A percentile compares a stretch with the other conserved stretches of the same genome.
These are phyloP conservation scores for Neurospora sp. DNA, from an alignment of 495 filamentous ascomycete species.

Conservation along the genomic window DNA sequence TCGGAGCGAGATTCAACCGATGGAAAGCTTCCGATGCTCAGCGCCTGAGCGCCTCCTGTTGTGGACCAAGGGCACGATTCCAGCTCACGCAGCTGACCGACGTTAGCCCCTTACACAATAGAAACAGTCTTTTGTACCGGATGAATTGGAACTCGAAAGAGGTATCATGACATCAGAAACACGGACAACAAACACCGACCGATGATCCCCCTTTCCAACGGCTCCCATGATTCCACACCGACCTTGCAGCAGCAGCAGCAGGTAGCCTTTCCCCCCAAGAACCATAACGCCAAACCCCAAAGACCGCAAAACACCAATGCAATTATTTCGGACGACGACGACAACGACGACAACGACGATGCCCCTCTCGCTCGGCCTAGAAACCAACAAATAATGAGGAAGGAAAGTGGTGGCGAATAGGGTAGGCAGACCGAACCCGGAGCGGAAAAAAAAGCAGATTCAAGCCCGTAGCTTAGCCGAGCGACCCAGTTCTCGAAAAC, in stretches of 20 bases:
- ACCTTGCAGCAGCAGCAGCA: background rate
- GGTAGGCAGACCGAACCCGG: background rate
- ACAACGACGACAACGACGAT: background rate
- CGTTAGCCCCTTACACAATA: background rate
- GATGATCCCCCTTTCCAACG: background rate
- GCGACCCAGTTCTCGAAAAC: background rate
- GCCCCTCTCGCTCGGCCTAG: background rate
- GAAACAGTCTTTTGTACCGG: background rate
- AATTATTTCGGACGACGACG: background rate
- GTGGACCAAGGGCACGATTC: background rate
- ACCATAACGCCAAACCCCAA: background rate
- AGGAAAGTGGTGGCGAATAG: background rate
- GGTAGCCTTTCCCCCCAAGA: background rate
- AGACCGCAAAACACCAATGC: background rate
- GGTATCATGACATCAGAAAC: background rate
- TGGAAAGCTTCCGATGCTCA: background rate
- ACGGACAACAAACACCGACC: background rate
- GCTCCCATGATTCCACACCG: background rate
- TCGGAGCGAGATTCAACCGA: background rate
- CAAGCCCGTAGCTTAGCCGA: background rate
- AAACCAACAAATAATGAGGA: background rate
- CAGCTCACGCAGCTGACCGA: background rate
- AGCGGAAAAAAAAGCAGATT: background rate
- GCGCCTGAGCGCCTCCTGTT: background rate
- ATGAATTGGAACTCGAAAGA: background rate